Percentiles rank a stretch among this genome's conserved stretches.
phyloP scores from a whole-genome alignment of 306 rosid species.

The Prunus salicina region DNA sequence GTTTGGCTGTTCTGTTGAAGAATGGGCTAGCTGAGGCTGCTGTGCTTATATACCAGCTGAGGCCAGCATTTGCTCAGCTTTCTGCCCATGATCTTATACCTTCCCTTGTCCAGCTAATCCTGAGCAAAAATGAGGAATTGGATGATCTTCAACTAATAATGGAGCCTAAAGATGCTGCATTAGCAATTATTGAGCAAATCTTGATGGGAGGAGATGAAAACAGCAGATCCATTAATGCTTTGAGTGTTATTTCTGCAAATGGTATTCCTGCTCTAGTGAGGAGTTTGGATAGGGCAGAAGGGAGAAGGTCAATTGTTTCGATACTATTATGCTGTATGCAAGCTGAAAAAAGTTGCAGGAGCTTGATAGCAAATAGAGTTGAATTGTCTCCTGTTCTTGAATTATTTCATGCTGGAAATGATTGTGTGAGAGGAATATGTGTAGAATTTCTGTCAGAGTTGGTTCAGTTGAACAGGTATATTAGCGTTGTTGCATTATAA shows the following conservation, averaged over 20 bases:
- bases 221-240: constrained; percentile 62
- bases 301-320: constrained; percentile 64
- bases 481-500: neutral
- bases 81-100: constrained; percentile 67
- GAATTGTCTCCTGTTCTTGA: constrained; percentile 66
- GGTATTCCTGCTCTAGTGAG: constrained; percentile 69
- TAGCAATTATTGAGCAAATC: constrained; percentile 71
- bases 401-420: constrained; percentile 76
- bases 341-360: constrained; percentile 67
- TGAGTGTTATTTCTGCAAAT: constrained; percentile 58
- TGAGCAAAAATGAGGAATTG: constrained; percentile 47
- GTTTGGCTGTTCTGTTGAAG: constrained; percentile 72
- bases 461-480: constrained; percentile 71
- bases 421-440: constrained; percentile 61
- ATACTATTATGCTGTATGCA: constrained; percentile 83
- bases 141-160: constrained; percentile 62
- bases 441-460: constrained; percentile 81
- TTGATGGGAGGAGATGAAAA: constrained; percentile 77
- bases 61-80: constrained; percentile 66
- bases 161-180: constrained; percentile 71
- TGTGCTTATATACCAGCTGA: constrained; percentile 72
- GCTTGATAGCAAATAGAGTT: constrained; percentile 59
- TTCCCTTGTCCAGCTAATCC: constrained; percentile 54
- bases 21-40: constrained; percentile 81
- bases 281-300: constrained; percentile 54